Evolutionary conservation across 176 grass and related monocot species (phyloP).

Genomic region (Thinopyrum elongatum): DNA sequence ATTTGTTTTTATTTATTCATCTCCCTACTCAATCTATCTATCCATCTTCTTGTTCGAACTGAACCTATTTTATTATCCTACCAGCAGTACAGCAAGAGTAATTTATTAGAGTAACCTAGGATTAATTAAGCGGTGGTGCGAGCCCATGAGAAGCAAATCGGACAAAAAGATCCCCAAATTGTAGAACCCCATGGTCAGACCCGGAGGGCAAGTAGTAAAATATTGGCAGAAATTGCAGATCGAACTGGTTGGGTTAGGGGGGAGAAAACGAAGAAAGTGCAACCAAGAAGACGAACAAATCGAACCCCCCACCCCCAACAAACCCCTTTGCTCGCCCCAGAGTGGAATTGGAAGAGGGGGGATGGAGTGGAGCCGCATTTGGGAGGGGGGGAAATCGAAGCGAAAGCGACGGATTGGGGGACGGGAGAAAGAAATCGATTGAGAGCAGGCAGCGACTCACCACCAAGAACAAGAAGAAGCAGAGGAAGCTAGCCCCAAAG

Average conservation of each 20-base stretch:
- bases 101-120: not conserved
- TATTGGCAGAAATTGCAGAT: not conserved
- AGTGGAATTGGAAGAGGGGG: not conserved
- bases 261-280: not conserved
- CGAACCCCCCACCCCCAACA: not conserved
- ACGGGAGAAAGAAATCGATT: no score
- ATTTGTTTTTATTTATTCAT: not conserved
- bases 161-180: conserved; percentile 1
- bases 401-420: not conserved
- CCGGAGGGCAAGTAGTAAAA: not conserved
- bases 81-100: not conserved
- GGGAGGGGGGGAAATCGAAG: not conserved
- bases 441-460: not conserved
- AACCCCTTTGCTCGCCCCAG: not conserved
- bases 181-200: not conserved
- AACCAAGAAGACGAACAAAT: not conserved
- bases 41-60: not conserved
- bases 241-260: not conserved
- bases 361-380: not conserved
- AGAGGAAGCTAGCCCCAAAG: not conserved
- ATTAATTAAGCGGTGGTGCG: not conserved
- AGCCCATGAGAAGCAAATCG: not conserved
- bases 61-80: not conserved
- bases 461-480: not conserved
- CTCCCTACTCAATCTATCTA: not conserved